phyloP scores from a whole-genome alignment of 2,329 filamentous ascomycete genomes.

The Nemania diffusa region DNA sequence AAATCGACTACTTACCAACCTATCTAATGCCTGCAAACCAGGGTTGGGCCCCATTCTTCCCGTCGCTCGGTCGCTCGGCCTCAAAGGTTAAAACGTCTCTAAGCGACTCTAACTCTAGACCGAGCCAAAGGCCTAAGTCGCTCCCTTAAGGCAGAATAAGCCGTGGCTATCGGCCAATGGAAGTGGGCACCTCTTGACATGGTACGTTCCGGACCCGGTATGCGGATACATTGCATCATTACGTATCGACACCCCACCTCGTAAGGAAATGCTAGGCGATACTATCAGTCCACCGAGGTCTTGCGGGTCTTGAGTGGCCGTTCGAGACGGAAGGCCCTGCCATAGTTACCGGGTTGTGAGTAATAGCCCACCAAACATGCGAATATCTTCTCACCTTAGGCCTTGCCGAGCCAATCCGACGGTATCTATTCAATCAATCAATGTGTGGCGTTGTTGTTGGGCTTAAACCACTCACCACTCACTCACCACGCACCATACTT shows the following conservation, averaged over 20 bases:
- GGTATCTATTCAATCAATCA: neutral
- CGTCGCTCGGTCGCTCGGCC: neutral
- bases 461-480: neutral
- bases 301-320: neutral
- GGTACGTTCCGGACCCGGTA: constrained; percentile 18
- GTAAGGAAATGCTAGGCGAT: constrained; percentile 2
- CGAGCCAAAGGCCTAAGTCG: neutral
- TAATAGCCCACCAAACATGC: constrained; percentile 1
- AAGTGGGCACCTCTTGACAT: neutral
- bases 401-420: neutral
- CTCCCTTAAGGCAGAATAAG: neutral
- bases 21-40: no score
- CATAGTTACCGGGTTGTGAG: neutral
- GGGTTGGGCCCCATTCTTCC: no score
- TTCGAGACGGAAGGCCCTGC: neutral
- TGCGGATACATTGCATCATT: constrained; percentile 32
- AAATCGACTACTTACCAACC: no score
- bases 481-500: neutral
- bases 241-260: constrained; percentile 14
- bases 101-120: neutral
- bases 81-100: neutral
- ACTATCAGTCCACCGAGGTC: constrained; percentile 28
- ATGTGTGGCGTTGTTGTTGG: neutral
- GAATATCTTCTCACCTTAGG: neutral
- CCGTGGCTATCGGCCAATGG: constrained; percentile 14